Evolutionary conservation across 2,329 filamentous ascomycete species (phyloP).

Genomic region (Xylaria multiplex): DNA sequence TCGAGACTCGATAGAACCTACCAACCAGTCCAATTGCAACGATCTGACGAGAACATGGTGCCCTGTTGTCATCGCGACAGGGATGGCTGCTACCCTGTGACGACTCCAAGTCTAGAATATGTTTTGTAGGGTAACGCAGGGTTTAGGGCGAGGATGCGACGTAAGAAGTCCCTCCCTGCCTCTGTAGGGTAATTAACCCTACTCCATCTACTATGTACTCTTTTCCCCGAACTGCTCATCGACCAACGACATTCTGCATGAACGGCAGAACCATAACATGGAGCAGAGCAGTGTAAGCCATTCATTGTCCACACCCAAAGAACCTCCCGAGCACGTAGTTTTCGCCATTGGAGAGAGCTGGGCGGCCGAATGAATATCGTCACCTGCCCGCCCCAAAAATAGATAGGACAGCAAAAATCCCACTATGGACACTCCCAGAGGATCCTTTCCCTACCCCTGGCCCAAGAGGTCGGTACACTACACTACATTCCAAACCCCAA

Average conservation of each 20-base stretch:
- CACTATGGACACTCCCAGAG: background rate
- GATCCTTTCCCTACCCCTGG: background rate
- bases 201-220: background rate
- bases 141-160: constrained; percentile 5
- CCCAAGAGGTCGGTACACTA: background rate
- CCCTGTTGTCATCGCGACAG: constrained; percentile 20
- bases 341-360: constrained; percentile 9
- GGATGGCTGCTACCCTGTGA: constrained; percentile 12
- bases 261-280: too few relatives aligned
- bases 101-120: background rate
- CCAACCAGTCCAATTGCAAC: background rate
- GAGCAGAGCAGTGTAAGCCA: too few relatives aligned
- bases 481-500: background rate
- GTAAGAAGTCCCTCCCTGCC: constrained; percentile 17
- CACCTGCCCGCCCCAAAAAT: too few relatives aligned
- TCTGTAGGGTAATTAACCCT: constrained; percentile 4
- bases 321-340: background rate
- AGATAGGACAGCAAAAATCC: too few relatives aligned
- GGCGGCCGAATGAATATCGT: background rate
- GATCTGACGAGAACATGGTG: constrained; percentile 3
- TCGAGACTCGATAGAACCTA: too few relatives aligned
- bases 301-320: too few relatives aligned
- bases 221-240: too few relatives aligned
- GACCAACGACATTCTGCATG: too few relatives aligned
- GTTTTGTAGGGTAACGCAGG: constrained; percentile 2